Percentiles rank a stretch among this genome's conserved stretches.
These are phyloP conservation scores for Aspergillus calidoustus DNA, from an alignment of 2,329 filamentous ascomycete species.

Conservation along the genomic window DNA sequence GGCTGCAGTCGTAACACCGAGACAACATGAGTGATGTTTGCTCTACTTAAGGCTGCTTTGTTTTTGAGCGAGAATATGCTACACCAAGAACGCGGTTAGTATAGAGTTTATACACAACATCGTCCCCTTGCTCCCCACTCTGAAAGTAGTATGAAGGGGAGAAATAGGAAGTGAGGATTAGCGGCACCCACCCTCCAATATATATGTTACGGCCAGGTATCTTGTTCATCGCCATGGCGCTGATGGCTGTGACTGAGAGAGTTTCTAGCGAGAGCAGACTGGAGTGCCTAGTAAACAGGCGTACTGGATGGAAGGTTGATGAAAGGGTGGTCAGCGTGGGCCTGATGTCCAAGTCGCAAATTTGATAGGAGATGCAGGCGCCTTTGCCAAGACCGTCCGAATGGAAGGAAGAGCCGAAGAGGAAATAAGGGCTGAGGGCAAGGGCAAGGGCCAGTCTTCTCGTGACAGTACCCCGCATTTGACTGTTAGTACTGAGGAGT, in stretches of 20 bases:
- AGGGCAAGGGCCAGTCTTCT: slow-evolving; percentile 13
- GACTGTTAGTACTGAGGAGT: background rate
- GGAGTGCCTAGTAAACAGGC: background rate
- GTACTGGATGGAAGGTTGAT: background rate
- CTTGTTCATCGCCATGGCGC: slow-evolving; percentile 59
- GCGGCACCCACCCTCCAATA: slow-evolving; percentile 70
- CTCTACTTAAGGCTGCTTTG: slow-evolving; percentile 69
- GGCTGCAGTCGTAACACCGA: slow-evolving; percentile 73
- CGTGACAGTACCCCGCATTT: slow-evolving; percentile 14
- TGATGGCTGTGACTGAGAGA: background rate
- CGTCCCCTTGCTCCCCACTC: background rate
- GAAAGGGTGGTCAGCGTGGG: background rate
- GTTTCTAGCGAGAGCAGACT: too few relatives aligned
- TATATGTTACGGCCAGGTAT: slow-evolving; percentile 74
- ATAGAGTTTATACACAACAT: background rate
- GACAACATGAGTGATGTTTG: slow-evolving; percentile 87
- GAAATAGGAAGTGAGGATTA: background rate
- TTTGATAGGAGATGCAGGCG: background rate
- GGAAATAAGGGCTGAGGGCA: slow-evolving; percentile 26
- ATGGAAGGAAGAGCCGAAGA: slow-evolving; percentile 14
- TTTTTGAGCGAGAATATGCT: slow-evolving; percentile 81
- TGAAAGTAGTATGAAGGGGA: slow-evolving; percentile 2
- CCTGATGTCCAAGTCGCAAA: background rate
- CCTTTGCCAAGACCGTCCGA: slow-evolving; percentile 10
- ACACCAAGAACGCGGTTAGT: slow-evolving; percentile 20